Evolutionary conservation across 495 filamentous ascomycete genomes (phyloP).

Genomic region (Bombardia bombarda): DNA sequence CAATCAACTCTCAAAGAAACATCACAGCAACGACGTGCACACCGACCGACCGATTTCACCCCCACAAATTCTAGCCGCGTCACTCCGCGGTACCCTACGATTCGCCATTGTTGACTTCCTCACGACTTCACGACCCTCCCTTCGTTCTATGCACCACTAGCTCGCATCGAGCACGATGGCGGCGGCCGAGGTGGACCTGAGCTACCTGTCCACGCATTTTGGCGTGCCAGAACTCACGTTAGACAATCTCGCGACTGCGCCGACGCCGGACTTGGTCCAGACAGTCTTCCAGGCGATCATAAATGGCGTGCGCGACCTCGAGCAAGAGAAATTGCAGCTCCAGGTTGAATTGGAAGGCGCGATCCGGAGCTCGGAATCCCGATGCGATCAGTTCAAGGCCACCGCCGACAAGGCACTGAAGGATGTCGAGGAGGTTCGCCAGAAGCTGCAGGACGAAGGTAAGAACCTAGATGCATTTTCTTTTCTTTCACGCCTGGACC

Average conservation of each 20-base stretch:
- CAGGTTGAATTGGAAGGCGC: slow-evolving; percentile 92
- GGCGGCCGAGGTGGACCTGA: slow-evolving; percentile 62
- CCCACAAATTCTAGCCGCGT: too few relatives aligned
- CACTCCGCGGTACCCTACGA: too few relatives aligned
- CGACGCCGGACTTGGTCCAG: slow-evolving; percentile 69
- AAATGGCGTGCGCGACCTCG: slow-evolving; percentile 69
- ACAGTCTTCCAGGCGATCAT: slow-evolving; percentile 59
- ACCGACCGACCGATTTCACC: background rate
- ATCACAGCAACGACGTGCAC: background rate
- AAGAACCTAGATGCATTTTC: slow-evolving; percentile 14
- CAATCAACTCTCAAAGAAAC: background rate
- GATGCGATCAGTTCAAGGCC: slow-evolving; percentile 68
- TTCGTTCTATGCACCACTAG: slow-evolving; percentile 11
- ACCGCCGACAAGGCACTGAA: slow-evolving; percentile 73
- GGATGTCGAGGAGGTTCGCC: slow-evolving; percentile 67
- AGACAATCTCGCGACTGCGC: slow-evolving; percentile 55
- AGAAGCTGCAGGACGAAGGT: slow-evolving; percentile 79
- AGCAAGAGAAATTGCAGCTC: slow-evolving; percentile 76
- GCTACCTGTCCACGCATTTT: slow-evolving; percentile 69
- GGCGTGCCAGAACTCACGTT: slow-evolving; percentile 62
- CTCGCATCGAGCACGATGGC: slow-evolving; percentile 52
- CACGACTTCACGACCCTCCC: background rate
- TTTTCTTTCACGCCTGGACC: background rate
- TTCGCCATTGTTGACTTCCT: background rate
- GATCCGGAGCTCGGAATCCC: slow-evolving; percentile 70